A percentile compares a stretch with the other conserved stretches of the same genome.
Conservation (phyloP, 805 yeast species). For the Deakozyma indianensis region DNA sequence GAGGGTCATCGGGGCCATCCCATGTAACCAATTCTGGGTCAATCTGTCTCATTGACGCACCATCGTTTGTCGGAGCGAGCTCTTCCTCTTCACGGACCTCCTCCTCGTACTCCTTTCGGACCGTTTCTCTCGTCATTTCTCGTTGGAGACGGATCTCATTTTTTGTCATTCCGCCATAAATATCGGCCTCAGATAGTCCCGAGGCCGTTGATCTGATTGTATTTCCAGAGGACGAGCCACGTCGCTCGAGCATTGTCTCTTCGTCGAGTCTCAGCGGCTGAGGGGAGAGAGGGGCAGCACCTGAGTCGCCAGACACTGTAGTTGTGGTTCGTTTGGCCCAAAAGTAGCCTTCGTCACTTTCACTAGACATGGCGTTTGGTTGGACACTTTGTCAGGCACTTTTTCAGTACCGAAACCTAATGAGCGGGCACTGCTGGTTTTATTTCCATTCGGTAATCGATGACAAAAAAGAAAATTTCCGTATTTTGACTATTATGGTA, state of each 20-base stretch:
- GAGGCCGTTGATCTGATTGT: background rate
- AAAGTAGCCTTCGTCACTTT: background rate
- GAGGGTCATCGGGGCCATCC: conserved; percentile 48
- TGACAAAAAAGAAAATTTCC: too few relatives aligned
- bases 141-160: background rate
- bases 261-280: background rate
- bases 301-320: background rate
- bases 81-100: background rate
- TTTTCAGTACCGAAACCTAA: too few relatives aligned
- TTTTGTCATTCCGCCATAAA: background rate
- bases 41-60: conserved; percentile 5
- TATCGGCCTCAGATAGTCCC: background rate
- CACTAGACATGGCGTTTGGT: background rate
- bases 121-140: background rate
- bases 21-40: conserved; percentile 55
- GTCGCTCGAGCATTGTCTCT: background rate
- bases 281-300: background rate
- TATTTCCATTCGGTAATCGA: too few relatives aligned
- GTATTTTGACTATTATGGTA: too few relatives aligned
- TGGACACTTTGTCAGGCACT: too few relatives aligned
- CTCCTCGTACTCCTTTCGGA: background rate
- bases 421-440: too few relatives aligned
- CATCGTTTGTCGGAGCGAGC: conserved; percentile 8
- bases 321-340: background rate
- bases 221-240: background rate